Conservation (phyloP, 2,329 filamentous ascomycete species). For the Byssoonygena ceratinophila region DNA sequence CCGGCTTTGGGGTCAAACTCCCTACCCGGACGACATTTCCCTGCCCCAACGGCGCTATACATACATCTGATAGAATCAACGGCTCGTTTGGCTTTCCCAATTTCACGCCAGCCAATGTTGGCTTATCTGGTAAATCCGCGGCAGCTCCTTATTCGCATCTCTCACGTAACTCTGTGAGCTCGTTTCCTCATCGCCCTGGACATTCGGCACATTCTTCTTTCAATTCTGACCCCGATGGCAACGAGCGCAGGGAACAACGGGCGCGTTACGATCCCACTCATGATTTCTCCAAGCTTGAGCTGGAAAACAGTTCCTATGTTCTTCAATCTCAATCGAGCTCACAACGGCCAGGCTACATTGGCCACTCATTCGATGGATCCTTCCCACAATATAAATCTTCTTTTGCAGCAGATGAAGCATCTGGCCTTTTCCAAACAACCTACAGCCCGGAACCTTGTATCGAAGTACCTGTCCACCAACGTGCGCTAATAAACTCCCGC, state of each 20-base stretch:
- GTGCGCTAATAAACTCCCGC: conserved; percentile 32
- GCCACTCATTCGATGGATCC: conserved; percentile 37
- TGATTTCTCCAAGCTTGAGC: conserved; percentile 25
- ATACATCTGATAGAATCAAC: not conserved
- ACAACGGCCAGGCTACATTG: conserved; percentile 25
- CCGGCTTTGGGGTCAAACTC: not conserved
- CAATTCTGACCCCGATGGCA: conserved; percentile 30
- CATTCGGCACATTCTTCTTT: conserved; percentile 33
- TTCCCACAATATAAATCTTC: conserved; percentile 37
- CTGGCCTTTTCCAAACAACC: conserved; percentile 20
- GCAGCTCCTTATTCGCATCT: conserved; percentile 23
- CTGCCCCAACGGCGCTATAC: not conserved
- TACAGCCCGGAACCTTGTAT: conserved; percentile 24
- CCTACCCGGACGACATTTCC: not conserved
- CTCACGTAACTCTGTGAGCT: conserved; percentile 29
- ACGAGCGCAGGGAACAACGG: conserved; percentile 24
- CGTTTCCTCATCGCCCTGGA: conserved; percentile 25
- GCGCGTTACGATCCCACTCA: conserved; percentile 26
- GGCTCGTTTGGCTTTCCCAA: not conserved
- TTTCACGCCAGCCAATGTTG: not conserved
- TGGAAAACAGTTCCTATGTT: not conserved
- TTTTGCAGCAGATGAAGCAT: conserved; percentile 21
- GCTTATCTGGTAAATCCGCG: conserved; percentile 15
- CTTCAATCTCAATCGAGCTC: conserved; percentile 23
- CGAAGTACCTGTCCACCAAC: conserved; percentile 28